These are phyloP conservation scores for Neophaeococcomyces aloes DNA, from an alignment of 2,329 filamentous ascomycete species.

Conservation along the genomic window DNA sequence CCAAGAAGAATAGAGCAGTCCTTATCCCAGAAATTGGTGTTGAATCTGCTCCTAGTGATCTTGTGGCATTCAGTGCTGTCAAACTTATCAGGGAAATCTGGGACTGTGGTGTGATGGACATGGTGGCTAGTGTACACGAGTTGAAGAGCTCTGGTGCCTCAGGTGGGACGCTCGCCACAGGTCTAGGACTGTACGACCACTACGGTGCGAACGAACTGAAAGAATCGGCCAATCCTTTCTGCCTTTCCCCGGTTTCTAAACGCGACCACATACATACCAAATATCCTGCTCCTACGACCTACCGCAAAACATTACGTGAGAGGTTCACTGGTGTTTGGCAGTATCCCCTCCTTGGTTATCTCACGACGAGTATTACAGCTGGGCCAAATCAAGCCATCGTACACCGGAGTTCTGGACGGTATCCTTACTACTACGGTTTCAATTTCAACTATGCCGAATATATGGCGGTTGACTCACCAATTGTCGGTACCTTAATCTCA, in stretches of 20 bases:
- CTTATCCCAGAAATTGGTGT: conserved; percentile 52
- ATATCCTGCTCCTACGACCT: conserved; percentile 28
- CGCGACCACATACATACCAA: conserved; percentile 43
- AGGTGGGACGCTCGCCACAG: conserved; percentile 56
- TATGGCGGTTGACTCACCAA: conserved; percentile 39
- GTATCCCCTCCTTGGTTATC: conserved; percentile 47
- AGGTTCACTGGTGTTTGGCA: conserved; percentile 42
- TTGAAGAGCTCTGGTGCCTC: conserved; percentile 43
- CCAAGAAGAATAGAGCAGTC: conserved; percentile 50
- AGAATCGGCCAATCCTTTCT: conserved; percentile 15
- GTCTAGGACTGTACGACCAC: conserved; percentile 45
- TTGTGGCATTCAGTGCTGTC: conserved; percentile 43
- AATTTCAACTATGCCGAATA: conserved; percentile 50
- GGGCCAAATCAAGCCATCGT: conserved; percentile 47
- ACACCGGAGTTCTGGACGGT: conserved; percentile 49
- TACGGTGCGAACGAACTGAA: conserved; percentile 14
- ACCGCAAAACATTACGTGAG: conserved; percentile 28
- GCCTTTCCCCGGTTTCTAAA: conserved; percentile 26
- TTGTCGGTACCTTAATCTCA: conserved; percentile 38
- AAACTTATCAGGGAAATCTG: conserved; percentile 43
- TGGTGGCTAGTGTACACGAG: conserved; percentile 44
- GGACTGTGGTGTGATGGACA: conserved; percentile 39
- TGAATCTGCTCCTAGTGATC: conserved; percentile 51
- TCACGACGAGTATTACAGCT: conserved; percentile 45
- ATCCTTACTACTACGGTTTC: conserved; percentile 47